phyloP scores from a whole-genome alignment of 2,329 filamentous ascomycete genomes.

The Penicillium glabrum region DNA sequence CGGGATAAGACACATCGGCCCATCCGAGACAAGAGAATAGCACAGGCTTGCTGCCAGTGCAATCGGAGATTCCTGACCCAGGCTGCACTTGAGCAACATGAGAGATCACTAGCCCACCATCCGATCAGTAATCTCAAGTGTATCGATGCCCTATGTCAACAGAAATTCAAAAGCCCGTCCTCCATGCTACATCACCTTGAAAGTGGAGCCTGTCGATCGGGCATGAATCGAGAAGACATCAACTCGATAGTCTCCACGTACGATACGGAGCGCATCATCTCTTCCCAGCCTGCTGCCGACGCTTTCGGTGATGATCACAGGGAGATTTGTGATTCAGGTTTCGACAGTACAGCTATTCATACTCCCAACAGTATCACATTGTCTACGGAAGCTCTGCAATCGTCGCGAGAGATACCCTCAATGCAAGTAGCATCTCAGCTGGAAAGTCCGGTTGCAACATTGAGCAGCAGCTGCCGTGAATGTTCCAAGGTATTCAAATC shows the following conservation, averaged over 20 bases:
- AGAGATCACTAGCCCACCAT: not conserved
- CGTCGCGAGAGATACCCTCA: not conserved
- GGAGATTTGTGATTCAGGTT: not conserved
- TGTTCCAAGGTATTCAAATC: not conserved
- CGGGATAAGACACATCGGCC: too few relatives aligned
- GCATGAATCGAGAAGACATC: not conserved
- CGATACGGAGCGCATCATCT: not conserved
- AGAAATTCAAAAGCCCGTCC: not conserved
- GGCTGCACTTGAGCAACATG: not conserved
- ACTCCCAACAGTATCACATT: not conserved
- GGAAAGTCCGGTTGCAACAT: not conserved
- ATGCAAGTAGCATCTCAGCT: not conserved
- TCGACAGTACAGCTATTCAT: not conserved
- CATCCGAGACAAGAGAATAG: too few relatives aligned
- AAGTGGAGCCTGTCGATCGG: not conserved
- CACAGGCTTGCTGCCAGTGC: slow-evolving; percentile 3
- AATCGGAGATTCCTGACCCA: not conserved
- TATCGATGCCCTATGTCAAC: not conserved
- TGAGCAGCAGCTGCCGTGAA: not conserved
- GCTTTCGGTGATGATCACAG: not conserved
- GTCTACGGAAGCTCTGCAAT: not conserved
- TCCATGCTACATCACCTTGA: not conserved
- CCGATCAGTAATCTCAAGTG: not conserved
- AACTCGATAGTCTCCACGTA: not conserved
- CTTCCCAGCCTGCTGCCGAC: not conserved